Base-by-base conservation (phyloP, 176 grass and related monocot species). In the Juncus effusus region DNA sequence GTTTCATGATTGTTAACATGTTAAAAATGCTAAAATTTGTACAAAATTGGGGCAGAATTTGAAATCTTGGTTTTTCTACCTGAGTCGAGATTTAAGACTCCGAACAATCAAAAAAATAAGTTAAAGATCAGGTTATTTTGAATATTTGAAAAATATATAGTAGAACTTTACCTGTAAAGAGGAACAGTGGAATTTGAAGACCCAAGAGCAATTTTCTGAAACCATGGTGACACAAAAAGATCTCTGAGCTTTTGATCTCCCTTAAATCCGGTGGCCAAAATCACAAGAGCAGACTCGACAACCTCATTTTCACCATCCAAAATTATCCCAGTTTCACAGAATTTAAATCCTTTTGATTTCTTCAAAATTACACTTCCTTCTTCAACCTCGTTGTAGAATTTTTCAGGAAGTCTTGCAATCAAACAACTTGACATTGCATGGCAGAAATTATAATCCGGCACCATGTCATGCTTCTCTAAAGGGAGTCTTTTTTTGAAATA, bases 191-290 rank as follows among this genome's bases (percentile, higher is more conserved):
- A 77, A 68, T 63, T 67, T 51, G 76, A 77, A 80, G 88, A 87
- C 5, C 88, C 83, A 51, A 69, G 78, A 12, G 86, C 85, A 64
- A 87, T 84, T 7, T 73, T 79, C 64, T 71, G 84, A 44, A 90
- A 79, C 69, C 81, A 86, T 40, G 79, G 77, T 61, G 82, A 73
- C 62, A 56, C 77, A 76, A 97, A 97, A 15, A 97, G 65, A 56
- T 84, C 74, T 80, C 81, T 84, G 66, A 97, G 88, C 74, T 97
- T 97, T 75, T 89, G 77, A 55, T 92, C 88, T 15, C 88, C 94
- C 65, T 55, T 89, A 79, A 89, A 97, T 73, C 94, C 94, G 64
- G 88, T 92, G 2, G 94, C 88, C 13, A 93, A 78, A 72, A 99
- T 99, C 14, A 90, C 76, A 41, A 93, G 47, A 58, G 87, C 94